Percentiles rank a stretch among this genome's conserved stretches.
Conservation (phyloP, 805 yeast genomes). For the Priceomyces haplophilus region DNA sequence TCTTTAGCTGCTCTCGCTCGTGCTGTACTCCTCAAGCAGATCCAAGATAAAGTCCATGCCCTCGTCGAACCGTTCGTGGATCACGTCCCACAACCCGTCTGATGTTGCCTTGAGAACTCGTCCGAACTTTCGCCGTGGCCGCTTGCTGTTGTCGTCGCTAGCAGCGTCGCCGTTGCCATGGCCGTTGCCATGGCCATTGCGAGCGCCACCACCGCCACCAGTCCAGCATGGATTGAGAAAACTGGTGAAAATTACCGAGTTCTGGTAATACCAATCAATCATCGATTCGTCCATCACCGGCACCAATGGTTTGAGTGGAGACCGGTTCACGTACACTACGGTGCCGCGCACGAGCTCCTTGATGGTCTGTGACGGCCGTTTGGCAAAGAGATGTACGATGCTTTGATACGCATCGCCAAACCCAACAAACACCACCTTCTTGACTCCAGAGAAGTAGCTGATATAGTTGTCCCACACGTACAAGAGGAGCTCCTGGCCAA, state of each 20-base stretch:
- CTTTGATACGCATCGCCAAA: slow-evolving; percentile 88
- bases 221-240: slow-evolving; percentile 80
- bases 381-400: slow-evolving; percentile 82
- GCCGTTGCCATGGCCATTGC: slow-evolving; percentile 14
- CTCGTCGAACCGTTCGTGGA: slow-evolving; percentile 81
- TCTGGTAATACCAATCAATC: slow-evolving; percentile 87
- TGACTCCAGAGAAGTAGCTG: slow-evolving; percentile 61
- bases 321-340: slow-evolving; percentile 64
- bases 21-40: slow-evolving; percentile 57
- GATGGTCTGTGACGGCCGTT: slow-evolving; percentile 56
- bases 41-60: slow-evolving; percentile 81
- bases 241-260: slow-evolving; percentile 79
- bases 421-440: slow-evolving; percentile 76
- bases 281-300: slow-evolving; percentile 87
- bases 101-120: slow-evolving; percentile 72
- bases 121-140: slow-evolving; percentile 89
- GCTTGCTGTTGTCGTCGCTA: slow-evolving; percentile 43
- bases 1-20: slow-evolving; percentile 15
- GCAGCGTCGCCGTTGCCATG: slow-evolving; percentile 18
- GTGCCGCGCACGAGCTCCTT: slow-evolving; percentile 64
- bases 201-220: slow-evolving; percentile 26
- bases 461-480: slow-evolving; percentile 91
- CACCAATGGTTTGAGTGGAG: slow-evolving; percentile 71
- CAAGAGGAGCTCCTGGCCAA: slow-evolving; percentile 72
- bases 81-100: slow-evolving; percentile 72